A percentile compares a stretch with the other conserved stretches of the same genome.
phyloP scores from a whole-genome alignment of 768 basidiomycete species.

The Sarcomyxa edulis region DNA sequence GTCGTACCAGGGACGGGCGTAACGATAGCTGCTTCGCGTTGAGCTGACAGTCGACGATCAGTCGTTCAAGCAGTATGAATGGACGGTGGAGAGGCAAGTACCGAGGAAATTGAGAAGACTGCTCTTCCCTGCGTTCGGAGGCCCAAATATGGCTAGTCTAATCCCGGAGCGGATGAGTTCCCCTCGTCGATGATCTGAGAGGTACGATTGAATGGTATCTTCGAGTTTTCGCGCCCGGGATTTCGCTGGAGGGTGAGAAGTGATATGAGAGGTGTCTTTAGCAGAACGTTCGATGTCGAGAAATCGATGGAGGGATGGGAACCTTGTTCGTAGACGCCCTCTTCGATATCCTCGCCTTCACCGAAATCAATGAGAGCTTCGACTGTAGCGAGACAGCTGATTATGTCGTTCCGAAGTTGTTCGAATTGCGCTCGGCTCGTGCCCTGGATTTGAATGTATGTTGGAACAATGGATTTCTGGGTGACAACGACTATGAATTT shows the following conservation, averaged over 20 bases:
- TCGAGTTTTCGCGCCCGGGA: conserved; percentile 44
- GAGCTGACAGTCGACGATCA: conserved; percentile 41
- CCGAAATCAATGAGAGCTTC: conserved; percentile 94
- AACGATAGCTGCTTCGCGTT: conserved; percentile 86
- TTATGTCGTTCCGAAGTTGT: conserved; percentile 55
- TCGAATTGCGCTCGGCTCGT: conserved; percentile 54
- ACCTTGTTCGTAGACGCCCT: conserved; percentile 75
- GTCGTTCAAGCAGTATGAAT: neutral
- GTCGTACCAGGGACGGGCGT: conserved; percentile 87
- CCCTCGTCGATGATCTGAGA: conserved; percentile 70
- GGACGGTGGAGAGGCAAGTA: conserved; percentile 16
- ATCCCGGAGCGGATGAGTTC: conserved; percentile 83
- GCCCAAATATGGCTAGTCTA: conserved; percentile 83
- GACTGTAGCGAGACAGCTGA: conserved; percentile 69
- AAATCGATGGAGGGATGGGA: conserved; percentile 6
- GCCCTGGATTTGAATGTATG: conserved; percentile 44
- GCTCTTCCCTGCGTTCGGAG: conserved; percentile 94
- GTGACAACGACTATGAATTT: conserved; percentile 3
- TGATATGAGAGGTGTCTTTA: conserved; percentile 2
- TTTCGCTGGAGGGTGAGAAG: conserved; percentile 37
- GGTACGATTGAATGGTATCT: conserved; percentile 44
- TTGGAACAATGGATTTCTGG: neutral
- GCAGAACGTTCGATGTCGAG: neutral
- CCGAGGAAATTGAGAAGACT: conserved; percentile 83
- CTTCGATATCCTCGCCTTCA: conserved; percentile 86